A percentile compares a stretch with the other conserved stretches of the same genome.
Conservation (phyloP, 2,329 filamentous ascomycete genomes). For the Sclerotinia borealis region DNA sequence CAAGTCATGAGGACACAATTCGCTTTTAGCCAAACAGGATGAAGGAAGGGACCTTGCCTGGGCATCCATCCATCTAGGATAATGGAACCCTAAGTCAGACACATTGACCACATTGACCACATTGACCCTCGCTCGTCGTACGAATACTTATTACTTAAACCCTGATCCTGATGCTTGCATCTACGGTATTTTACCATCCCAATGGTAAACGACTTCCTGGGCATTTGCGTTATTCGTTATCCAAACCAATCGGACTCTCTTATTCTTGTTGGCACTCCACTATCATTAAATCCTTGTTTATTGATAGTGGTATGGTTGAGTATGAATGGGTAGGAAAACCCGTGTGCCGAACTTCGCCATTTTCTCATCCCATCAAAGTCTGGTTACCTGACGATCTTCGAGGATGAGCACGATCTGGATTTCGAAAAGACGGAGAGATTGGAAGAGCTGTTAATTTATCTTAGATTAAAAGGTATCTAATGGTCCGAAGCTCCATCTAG, state of each 20-base stretch:
- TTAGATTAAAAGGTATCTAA: not conserved
- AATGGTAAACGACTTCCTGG: conserved; percentile 10
- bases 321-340: not conserved
- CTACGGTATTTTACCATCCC: conserved; percentile 11
- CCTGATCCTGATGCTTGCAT: conserved; percentile 10
- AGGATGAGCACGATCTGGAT: not conserved
- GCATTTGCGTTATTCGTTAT: not conserved
- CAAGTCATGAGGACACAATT: conserved; percentile 1
- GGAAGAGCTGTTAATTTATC: not conserved
- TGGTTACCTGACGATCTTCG: not conserved
- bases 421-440: not conserved
- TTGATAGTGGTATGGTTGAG: not conserved
- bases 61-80: not conserved
- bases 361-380: not conserved
- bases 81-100: not conserved
- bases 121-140: not conserved
- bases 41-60: not conserved
- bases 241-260: conserved; percentile 7
- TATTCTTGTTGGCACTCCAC: not conserved
- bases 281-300: not conserved
- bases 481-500: not conserved
- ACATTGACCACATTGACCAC: too few species aligned
- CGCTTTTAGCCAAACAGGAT: not conserved
- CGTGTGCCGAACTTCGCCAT: not conserved
- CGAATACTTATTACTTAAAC: not conserved